These are phyloP conservation scores for Daedaleopsis sinensis DNA, from an alignment of 768 basidiomycete species.

Conservation along the genomic window DNA sequence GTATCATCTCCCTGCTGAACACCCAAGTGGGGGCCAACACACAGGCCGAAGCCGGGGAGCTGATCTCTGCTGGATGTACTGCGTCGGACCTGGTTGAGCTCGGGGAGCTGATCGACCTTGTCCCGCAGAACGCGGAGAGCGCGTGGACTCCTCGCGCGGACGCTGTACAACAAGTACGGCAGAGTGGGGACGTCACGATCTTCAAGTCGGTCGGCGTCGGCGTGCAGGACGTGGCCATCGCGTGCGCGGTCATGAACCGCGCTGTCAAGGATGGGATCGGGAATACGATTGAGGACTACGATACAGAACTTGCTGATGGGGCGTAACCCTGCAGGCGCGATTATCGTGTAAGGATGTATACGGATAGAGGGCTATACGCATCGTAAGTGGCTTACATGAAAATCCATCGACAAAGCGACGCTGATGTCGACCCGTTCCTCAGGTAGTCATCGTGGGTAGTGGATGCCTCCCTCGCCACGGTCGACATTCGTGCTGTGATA, in stretches of 20 bases:
- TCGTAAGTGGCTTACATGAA: no score
- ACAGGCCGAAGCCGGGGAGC: conserved; percentile 74
- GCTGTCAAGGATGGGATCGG: conserved; percentile 62
- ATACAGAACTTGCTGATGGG: conserved; percentile 4
- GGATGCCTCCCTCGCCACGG: no score
- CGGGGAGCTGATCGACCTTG: conserved; percentile 55
- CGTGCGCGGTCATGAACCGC: conserved; percentile 62
- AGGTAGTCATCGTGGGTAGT: no score
- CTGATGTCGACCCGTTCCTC: no score
- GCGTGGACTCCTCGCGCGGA: conserved; percentile 16
- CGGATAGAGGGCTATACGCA: no score
- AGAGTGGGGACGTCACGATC: conserved; percentile 54
- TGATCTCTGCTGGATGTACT: conserved; percentile 56
- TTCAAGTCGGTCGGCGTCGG: conserved; percentile 91
- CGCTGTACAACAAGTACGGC: conserved; percentile 19
- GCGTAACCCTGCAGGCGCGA: no score
- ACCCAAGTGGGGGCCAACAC: background rate
- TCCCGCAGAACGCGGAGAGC: background rate
- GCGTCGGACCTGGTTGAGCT: conserved; percentile 60
- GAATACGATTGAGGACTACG: conserved; percentile 38
- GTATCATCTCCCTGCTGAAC: background rate
- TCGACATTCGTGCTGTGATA: no score
- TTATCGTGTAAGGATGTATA: no score
- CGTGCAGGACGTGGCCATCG: conserved; percentile 86
- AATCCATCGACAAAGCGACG: no score